Evolutionary conservation across 2,329 filamentous ascomycete genomes (phyloP), one percentile per base, ranked within the genome.

Genomic region (Microascus cirrosus): DNA sequence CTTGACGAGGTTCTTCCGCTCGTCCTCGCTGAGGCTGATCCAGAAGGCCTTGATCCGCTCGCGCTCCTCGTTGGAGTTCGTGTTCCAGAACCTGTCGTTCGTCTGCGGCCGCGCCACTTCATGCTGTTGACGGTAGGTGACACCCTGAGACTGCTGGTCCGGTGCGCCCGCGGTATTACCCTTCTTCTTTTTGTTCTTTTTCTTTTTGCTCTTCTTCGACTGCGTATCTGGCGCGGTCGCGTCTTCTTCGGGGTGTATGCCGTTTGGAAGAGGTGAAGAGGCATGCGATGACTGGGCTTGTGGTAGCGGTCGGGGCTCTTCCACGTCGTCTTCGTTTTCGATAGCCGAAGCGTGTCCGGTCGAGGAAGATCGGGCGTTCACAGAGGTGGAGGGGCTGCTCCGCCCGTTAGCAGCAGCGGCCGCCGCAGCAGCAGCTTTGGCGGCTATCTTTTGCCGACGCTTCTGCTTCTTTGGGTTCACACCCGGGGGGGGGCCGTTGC

Each of bases 41-140:
- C 94, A 99, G 73, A 97, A 99, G 65, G 96, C 89, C 73, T 96
- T 96, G 69, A 99, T 99, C 56, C 94, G 88, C 74, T 96, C 91
- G 39, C 94, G 88, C 74, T 99, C 94, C 71, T 97, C 91, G 63
- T 90, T 84, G 11, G 90, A 94, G 59, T 89, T 94, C 2, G 91
- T 96, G 68, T 96, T 96, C 94, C 94, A 99, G 72, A 99, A 96
- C 28, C 54, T 51, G 53, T 59, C 59, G n/a, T 60, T 58, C n/a
- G 56, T 25, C 25, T 42, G 42, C 7, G 48, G 7, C 13, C 58
- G 57, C 32, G 57, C 48, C 32, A 53, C 35, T 50, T 54, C 39
- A 28, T 58, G 54, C 50, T 32, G 28, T 8, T 35, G 54, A 12
- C 50, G 36, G 45, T 57, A 52, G 10, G 39, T 13, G 22, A 32